Base-by-base conservation (phyloP, 805 yeast genomes). In the Pichia ethanolica region DNA sequence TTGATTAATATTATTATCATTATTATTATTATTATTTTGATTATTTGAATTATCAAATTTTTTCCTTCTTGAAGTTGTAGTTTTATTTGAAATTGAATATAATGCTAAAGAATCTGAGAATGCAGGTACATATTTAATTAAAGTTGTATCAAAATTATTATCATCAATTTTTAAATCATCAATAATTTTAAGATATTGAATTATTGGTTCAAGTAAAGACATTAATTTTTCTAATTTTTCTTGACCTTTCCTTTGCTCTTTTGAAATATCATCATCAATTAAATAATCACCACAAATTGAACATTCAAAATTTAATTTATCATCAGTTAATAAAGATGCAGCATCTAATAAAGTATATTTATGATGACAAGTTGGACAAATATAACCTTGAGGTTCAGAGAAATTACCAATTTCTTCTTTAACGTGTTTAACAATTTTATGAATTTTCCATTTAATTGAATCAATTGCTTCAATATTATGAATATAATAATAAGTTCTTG, bases 401-500 rank as follows among this genome's bases (percentile, higher is more conserved):
- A 84, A 86, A 55, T 82, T 86, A 46, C 88, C 82, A 69, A 91
- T 77, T 59, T 89, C 95, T 54, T 85, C 87, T 61, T 88, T 88
- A 49, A 90, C 73, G 48, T 74, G 65, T 57, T 83, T 83, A 12
- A 88, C 97, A 30, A 93, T 76, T 43, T 86, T 79, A 64, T 91
- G 96, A 51, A 91, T 86, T 62, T 90, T 89, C 98, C 98, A 93
- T 67, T 93, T 93, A 63, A 93, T 81, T 4, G 97, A 81, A 68
- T 93, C 99, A 39, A 93, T 87, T 0, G 98, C 95, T 65, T 89
- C 96, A 3, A 97, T 88, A 63, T 79, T 81, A 62, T 89, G 96
- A 48, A 91, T 83, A 44, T 55, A 65, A 65, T 79, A 93, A 68
- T 84, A 93, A 59, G 89, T 89, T 3, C 91, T 85, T 58, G 90